Evolutionary conservation across 2,329 filamentous ascomycete genomes (phyloP), one percentile per base, ranked within the genome.

Genomic region (Aureobasidium sp.): DNA sequence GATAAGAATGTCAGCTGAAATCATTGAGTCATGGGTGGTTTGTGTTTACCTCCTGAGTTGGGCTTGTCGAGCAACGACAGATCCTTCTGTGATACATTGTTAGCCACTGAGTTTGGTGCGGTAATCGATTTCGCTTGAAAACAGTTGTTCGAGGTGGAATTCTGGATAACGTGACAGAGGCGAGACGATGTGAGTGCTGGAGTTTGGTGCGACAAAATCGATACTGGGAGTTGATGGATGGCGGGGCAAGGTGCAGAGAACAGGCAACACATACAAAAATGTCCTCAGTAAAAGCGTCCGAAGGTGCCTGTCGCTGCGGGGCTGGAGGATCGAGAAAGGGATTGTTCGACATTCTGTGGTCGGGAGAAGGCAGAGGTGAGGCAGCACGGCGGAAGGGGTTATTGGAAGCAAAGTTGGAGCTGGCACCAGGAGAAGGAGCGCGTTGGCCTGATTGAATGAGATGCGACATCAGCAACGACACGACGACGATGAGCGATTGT

Each of bases 331-430:
- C 87, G 65, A 91, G 81, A 71, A 92, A 92, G 39, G 89, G 89
- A 68, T 92, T 92, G 73, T 84, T 83, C 68, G 88, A 90, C 86
- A 82, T 68, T 72, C 61, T 76, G 41, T 44, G 34, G 41, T 61
- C 59, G 78, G 76, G 67, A 37, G 72, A 73, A 58, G 69, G 67
- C 61, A 71, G 62, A 63, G 77, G 86, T 65, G 87, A 89, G 41
- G 80, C 78, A 66, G 86, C 84, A 70, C 87, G 85, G 74, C 88
- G 86, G 72, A 83, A 92, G 65, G 89, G 89, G 72, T 92, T 92
- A 81, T 91, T 91, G 74, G 86, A 86, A 70, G 77, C 75, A 62
- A 91, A 82, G 75, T 85, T 87, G 73, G 88, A 34, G 34, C 29
- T 77, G 60, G 82, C 78, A 71, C 87, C 78, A 66, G 81, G 74